These are phyloP conservation scores for Agrostemma githago DNA, from an alignment of 148 eudicot genomes.

Conservation along the genomic window DNA sequence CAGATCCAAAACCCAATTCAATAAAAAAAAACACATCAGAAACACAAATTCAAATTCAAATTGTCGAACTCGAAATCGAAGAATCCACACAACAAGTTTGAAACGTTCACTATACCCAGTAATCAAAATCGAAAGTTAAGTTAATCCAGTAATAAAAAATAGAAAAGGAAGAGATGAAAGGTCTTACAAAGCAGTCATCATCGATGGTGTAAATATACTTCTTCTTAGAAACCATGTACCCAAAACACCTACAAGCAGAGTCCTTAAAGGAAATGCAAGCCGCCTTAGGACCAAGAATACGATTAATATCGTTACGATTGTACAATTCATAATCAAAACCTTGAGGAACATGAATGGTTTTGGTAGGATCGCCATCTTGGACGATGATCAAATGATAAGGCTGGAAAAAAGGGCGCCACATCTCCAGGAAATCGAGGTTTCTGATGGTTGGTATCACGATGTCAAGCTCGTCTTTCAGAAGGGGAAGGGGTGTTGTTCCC, in stretches of 20 bases:
- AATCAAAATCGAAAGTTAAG: neutral
- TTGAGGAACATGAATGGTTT: constrained; percentile 58
- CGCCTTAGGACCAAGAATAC: constrained; percentile 74
- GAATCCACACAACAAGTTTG: neutral
- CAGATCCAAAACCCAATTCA: neutral
- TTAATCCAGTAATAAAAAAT: neutral
- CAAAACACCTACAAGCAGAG: constrained; percentile 85
- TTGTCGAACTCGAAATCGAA: neutral
- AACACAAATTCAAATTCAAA: constrained; percentile 2
- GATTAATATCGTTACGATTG: constrained; percentile 69
- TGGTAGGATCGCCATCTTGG: constrained; percentile 75
- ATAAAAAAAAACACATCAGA: constrained; percentile 9
- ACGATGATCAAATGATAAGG: constrained; percentile 75
- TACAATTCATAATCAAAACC: constrained; percentile 84
- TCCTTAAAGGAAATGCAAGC: constrained; percentile 83
- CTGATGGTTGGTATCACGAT: constrained; percentile 80
- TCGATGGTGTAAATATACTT: constrained; percentile 87
- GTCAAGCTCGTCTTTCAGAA: constrained; percentile 66
- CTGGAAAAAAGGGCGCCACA: constrained; percentile 78
- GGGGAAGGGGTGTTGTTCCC: constrained; percentile 20
- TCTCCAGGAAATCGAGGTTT: constrained; percentile 82
- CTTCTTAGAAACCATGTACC: constrained; percentile 85
- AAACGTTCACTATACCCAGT: constrained; percentile 5
- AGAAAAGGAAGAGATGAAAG: neutral
- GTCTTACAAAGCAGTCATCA: constrained; percentile 85